phyloP scores from a whole-genome alignment of 352 stramenopile genomes.

The Blastocystis sp. region DNA sequence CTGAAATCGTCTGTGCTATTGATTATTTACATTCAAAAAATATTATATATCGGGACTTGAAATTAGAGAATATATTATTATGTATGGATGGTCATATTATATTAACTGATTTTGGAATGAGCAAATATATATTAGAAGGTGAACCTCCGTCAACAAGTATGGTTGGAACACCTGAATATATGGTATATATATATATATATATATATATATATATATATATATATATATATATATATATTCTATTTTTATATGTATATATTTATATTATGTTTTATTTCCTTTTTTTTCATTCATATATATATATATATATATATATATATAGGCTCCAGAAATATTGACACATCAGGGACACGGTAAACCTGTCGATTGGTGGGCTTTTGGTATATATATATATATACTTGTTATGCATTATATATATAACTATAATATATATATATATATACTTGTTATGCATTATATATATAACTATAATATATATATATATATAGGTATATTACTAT shows the following conservation, averaged over 20 bases:
- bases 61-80: slow-evolving; percentile 62
- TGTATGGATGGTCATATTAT: slow-evolving; percentile 60
- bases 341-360: slow-evolving; percentile 54
- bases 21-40: slow-evolving; percentile 60
- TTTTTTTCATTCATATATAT: too few species aligned
- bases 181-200: slow-evolving; percentile 43
- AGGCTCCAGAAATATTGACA: slow-evolving; percentile 52
- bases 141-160: slow-evolving; percentile 56
- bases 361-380: slow-evolving; percentile 66
- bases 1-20: slow-evolving; percentile 57
- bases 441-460: neutral
- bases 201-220: neutral
- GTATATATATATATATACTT: slow-evolving; percentile 62
- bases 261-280: too few species aligned
- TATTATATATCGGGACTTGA: slow-evolving; percentile 62
- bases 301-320: neutral
- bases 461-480: slow-evolving; percentile 2
- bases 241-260: neutral
- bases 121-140: slow-evolving; percentile 45
- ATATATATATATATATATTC: neutral
- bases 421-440: neutral
- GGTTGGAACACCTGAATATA: slow-evolving; percentile 61
- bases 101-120: slow-evolving; percentile 65
- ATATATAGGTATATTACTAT: slow-evolving; percentile 13
- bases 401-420: slow-evolving; percentile 55